These are phyloP conservation scores for Coemansia sp. DNA, from an alignment of 192 early-diverging fungal genomes.

Conservation along the genomic window DNA sequence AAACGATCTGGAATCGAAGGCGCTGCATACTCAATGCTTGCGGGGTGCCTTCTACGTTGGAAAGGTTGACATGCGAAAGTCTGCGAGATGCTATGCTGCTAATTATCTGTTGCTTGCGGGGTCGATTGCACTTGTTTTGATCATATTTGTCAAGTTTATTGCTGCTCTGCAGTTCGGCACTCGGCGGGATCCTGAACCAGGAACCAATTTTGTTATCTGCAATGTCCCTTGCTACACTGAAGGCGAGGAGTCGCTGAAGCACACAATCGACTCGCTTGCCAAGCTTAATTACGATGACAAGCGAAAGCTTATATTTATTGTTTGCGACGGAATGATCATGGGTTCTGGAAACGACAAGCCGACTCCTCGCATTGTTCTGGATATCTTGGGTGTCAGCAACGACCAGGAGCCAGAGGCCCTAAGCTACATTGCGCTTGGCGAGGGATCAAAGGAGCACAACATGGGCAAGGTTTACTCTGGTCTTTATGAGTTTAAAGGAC, in stretches of 20 bases:
- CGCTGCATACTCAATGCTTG: conserved; percentile 70
- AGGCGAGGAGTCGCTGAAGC: conserved; percentile 87
- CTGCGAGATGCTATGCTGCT: conserved; percentile 74
- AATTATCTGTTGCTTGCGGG: conserved; percentile 82
- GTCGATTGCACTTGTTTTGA: conserved; percentile 76
- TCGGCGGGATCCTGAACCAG: conserved; percentile 74
- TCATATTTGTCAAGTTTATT: conserved; percentile 93
- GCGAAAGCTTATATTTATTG: conserved; percentile 93
- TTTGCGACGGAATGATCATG: conserved; percentile 97
- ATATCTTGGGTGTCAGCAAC: conserved; percentile 90
- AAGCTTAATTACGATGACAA: conserved; percentile 93
- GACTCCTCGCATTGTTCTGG: conserved; percentile 94
- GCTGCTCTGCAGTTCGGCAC: conserved; percentile 88
- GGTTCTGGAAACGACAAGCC: conserved; percentile 96
- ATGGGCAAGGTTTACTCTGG: conserved; percentile 98
- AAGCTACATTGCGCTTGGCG: conserved; percentile 85
- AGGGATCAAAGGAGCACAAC: conserved; percentile 93
- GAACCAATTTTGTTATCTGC: conserved; percentile 89
- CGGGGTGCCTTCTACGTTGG: conserved; percentile 84
- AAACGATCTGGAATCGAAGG: conserved; percentile 41
- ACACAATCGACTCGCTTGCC: conserved; percentile 94
- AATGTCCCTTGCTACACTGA: conserved; percentile 99
- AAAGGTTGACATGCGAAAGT: conserved; percentile 80
- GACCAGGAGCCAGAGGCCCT: conserved; percentile 81
- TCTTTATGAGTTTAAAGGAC: conserved; percentile 88